Evolutionary conservation across 208 protist genomes (phyloP).

Genomic region (Vickermania ingenoplastis): DNA sequence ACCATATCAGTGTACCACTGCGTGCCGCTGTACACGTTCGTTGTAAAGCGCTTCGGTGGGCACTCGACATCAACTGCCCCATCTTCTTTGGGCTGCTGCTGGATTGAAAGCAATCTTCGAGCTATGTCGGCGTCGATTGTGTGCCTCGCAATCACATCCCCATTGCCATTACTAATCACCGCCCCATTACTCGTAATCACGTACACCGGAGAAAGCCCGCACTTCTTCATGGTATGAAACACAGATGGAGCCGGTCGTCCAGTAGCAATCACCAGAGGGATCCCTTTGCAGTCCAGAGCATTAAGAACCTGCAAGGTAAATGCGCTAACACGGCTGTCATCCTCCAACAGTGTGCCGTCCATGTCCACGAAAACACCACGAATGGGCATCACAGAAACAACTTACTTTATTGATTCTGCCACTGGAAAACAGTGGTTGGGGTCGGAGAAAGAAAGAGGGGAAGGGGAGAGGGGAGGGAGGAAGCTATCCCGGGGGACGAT

Average conservation of each 20-base stretch:
- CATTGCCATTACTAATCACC: constrained; percentile 33
- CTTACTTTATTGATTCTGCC: neutral
- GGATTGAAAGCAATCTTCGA: constrained; percentile 32
- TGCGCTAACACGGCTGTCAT: constrained; percentile 16
- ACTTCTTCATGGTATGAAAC: constrained; percentile 33
- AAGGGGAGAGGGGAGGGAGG: neutral
- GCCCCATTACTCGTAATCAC: constrained; percentile 74
- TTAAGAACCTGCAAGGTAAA: constrained; percentile 24
- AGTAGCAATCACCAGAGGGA: constrained; percentile 49
- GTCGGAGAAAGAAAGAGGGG: neutral
- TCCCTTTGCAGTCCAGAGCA: constrained; percentile 11
- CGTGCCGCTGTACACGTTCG: constrained; percentile 40
- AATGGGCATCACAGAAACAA: constrained; percentile 23
- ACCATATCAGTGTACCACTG: constrained; percentile 42
- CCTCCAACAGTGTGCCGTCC: constrained; percentile 56
- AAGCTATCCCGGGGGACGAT: too few relatives aligned
- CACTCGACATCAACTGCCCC: neutral
- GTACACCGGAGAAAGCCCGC: constrained; percentile 32
- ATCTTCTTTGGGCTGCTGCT: constrained; percentile 5
- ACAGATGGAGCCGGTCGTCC: constrained; percentile 57
- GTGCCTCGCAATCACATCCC: constrained; percentile 16
- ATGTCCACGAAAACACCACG: constrained; percentile 49
- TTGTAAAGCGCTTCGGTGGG: constrained; percentile 14
- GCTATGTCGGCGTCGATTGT: constrained; percentile 30
- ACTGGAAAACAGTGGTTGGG: neutral